Percentiles rank a stretch among this genome's conserved stretches.
Conservation (phyloP, 768 basidiomycete genomes). For the Nidularia pulvinata region DNA sequence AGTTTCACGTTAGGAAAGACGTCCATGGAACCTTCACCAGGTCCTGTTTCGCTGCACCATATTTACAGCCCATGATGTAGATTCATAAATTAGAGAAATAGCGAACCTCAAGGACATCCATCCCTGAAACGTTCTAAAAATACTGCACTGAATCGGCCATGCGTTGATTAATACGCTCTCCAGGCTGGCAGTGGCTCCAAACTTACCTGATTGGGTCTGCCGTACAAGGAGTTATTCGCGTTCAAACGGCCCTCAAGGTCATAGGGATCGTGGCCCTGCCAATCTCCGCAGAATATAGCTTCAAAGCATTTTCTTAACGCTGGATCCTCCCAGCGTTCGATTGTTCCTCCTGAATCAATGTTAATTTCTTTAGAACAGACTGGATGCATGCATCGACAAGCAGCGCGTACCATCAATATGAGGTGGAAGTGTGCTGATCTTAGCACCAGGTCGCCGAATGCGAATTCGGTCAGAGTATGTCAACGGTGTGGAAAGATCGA, state of each 20-base stretch:
- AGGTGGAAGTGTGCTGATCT: conserved; percentile 36
- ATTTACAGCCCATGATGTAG: neutral
- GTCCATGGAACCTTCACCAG: conserved; percentile 54
- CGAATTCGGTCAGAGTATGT: conserved; percentile 63
- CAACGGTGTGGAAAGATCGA: conserved; percentile 52
- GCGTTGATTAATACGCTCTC: neutral
- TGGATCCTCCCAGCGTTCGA: conserved; percentile 64
- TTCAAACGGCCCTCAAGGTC: conserved; percentile 47
- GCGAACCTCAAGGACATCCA: conserved; percentile 55
- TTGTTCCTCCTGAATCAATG: conserved; percentile 44
- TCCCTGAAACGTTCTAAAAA: conserved; percentile 55
- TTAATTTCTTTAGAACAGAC: conserved; percentile 3
- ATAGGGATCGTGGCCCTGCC: conserved; percentile 56
- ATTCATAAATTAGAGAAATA: conserved; percentile 19
- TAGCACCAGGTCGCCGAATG: conserved; percentile 55
- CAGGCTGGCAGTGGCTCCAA: neutral
- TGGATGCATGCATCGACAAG: conserved; percentile 8
- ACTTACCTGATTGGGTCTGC: conserved; percentile 35
- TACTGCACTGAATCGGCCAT: conserved; percentile 19
- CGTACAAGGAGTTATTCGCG: conserved; percentile 53
- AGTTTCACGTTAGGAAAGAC: conserved; percentile 57
- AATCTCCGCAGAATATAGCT: conserved; percentile 48
- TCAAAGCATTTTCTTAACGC: conserved; percentile 45
- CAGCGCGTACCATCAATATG: neutral
- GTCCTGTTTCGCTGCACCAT: conserved; percentile 42